phyloP scores from a whole-genome alignment of 2,329 filamentous ascomycete species.

The Chaetomium strumarium region DNA sequence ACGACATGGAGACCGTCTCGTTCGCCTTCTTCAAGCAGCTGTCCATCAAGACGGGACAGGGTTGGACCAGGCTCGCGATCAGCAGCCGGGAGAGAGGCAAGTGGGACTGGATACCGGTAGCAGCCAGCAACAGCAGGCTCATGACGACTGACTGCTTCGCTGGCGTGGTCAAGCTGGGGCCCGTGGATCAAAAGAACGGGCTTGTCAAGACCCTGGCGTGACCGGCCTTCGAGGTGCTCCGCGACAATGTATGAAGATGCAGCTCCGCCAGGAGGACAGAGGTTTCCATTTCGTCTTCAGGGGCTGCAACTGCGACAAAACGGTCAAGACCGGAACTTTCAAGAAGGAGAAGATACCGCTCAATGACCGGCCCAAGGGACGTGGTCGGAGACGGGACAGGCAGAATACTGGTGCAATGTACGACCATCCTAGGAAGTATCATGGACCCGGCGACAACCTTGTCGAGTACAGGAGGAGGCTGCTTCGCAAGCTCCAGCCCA shows the following conservation, averaged over 20 bases:
- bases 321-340: not conserved
- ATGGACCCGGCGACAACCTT: constrained; percentile 3
- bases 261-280: not conserved
- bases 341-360: constrained; percentile 1
- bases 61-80: constrained; percentile 8
- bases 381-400: constrained; percentile 9
- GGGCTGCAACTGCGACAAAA: constrained; percentile 9
- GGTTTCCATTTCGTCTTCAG: constrained; percentile 5
- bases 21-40: constrained; percentile 13
- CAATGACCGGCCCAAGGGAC: not conserved
- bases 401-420: constrained; percentile 6
- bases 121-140: not conserved
- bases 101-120: constrained; percentile 14
- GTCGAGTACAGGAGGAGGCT: constrained; percentile 7
- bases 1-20: constrained; percentile 4
- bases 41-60: constrained; percentile 6
- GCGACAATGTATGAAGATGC: not conserved
- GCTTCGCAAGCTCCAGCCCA: constrained; percentile 2
- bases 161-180: constrained; percentile 7
- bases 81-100: constrained; percentile 3
- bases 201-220: not conserved
- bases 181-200: not conserved
- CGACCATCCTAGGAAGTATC: constrained; percentile 1
- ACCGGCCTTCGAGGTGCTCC: not conserved
- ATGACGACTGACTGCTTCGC: constrained; percentile 11